phyloP scores from a whole-genome alignment of 2,329 filamentous ascomycete species.

The Fusarium begoniae region DNA sequence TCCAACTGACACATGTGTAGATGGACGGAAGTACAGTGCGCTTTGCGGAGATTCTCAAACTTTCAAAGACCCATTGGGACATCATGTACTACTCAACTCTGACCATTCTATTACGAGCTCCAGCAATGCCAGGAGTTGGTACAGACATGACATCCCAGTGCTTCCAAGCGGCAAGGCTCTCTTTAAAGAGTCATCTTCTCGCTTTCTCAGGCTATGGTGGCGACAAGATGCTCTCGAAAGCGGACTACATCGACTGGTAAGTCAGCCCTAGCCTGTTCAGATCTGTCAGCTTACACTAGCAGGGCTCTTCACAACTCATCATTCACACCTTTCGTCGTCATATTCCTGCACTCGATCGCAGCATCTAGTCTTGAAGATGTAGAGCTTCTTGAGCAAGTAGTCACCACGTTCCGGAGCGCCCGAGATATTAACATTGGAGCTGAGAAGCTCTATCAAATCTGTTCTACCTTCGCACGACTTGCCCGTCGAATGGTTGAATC shows the following conservation, averaged over 20 bases:
- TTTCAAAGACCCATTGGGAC: slow-evolving; percentile 25
- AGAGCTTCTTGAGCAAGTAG: slow-evolving; percentile 19
- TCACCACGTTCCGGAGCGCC: slow-evolving; percentile 18
- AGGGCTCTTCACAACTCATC: slow-evolving; percentile 37
- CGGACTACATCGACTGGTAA: slow-evolving; percentile 34
- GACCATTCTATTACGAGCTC: slow-evolving; percentile 24
- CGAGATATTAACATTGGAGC: slow-evolving; percentile 17
- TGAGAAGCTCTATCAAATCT: slow-evolving; percentile 31
- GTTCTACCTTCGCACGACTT: slow-evolving; percentile 21
- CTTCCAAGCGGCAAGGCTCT: slow-evolving; percentile 26
- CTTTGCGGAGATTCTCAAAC: background rate
- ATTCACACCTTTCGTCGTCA: slow-evolving; percentile 34
- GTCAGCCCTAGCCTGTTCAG: background rate
- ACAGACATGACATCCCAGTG: slow-evolving; percentile 24
- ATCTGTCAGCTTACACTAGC: background rate
- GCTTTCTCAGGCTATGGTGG: slow-evolving; percentile 26
- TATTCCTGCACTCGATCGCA: slow-evolving; percentile 29
- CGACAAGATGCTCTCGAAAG: slow-evolving; percentile 16
- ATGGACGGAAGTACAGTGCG: slow-evolving; percentile 14
- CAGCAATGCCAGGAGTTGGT: slow-evolving; percentile 4
- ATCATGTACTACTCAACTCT: slow-evolving; percentile 37
- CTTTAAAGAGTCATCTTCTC: slow-evolving; percentile 20
- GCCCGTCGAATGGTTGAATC: slow-evolving; percentile 30
- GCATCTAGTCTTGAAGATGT: slow-evolving; percentile 15
- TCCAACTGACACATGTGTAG: background rate